Evolutionary conservation across 768 basidiomycete genomes (phyloP), one percentile per base, ranked within the genome.

Genomic region (Crassisporium funariophilum): DNA sequence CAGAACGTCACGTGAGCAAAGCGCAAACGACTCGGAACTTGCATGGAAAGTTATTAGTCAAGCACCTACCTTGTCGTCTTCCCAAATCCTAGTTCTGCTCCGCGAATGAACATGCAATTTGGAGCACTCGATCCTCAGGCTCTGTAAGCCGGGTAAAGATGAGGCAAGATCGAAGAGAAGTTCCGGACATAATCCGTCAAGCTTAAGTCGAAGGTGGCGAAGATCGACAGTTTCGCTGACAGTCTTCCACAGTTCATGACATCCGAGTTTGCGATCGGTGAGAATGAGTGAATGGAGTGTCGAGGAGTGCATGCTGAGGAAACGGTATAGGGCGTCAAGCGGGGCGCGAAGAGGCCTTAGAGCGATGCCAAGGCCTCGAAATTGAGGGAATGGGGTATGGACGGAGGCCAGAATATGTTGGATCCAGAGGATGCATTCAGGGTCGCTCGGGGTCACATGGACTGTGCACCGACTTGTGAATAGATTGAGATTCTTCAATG

Each of bases 351-450:
- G 57, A 1, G 76, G 76, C 10, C 76, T 62, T 8, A 77, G 53
- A 1, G 71, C 68, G 16, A 76, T 36, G 4, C 63, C 60, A 17
- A 75, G 49, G 5, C 54, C 46, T 22, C 62, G 51, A 23, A 77
- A 68, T 16, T 54, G 50, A 8, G 68, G 63, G 46, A 69, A 68
- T 5, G 65, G 65, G 2, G 27, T 43, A 22, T 55, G 45, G 19
- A 69, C 42, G 3, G 61, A 58, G n/a, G 51, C 55, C 16, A 74
- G 44, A 15, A 71, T 69, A 10, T 61, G 60, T 31, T 67, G 71
- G n/a, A 78, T 71, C 76, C 76, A 77, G 31, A 60, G 65, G 45
- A 66, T 65, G 48, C 56, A 60, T 4, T 63, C 56, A 4, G 65
- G 64, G 17, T 62, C 54, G 13, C 54, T 53, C 2, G 41, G 47